phyloP scores from a whole-genome alignment of 495 filamentous ascomycete genomes.

The Apodospora peruviana region DNA sequence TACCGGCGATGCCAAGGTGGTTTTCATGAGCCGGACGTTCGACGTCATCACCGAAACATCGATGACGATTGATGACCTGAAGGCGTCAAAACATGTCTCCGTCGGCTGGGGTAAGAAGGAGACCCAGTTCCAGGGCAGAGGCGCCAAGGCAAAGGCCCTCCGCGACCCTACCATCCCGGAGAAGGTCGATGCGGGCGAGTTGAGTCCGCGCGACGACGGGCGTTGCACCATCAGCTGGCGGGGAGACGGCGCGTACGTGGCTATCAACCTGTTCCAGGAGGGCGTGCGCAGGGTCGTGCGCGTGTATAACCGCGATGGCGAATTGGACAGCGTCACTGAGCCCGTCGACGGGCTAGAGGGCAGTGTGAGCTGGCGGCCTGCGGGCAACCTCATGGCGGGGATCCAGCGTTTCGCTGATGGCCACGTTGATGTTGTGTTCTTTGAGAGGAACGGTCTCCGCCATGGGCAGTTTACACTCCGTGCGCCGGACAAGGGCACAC shows the following conservation, averaged over 20 bases:
- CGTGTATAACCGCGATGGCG: constrained; percentile 84
- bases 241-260: constrained; percentile 88
- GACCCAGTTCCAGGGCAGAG: constrained; percentile 93
- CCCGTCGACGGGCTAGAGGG: constrained; percentile 86
- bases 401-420: constrained; percentile 66
- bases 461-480: constrained; percentile 86
- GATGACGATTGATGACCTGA: constrained; percentile 70
- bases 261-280: constrained; percentile 69
- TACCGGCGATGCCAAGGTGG: constrained; percentile 69
- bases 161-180: constrained; percentile 93
- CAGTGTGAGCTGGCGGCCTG: constrained; percentile 84
- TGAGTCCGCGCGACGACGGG: constrained; percentile 66
- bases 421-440: constrained; percentile 84
- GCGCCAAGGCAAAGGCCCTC: constrained; percentile 84
- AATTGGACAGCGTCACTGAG: constrained; percentile 85
- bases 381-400: constrained; percentile 81
- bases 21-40: constrained; percentile 91
- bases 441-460: constrained; percentile 90
- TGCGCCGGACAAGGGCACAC: constrained; percentile 48
- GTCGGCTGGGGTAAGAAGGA: constrained; percentile 98
- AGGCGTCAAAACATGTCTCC: constrained; percentile 89
- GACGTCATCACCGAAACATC: constrained; percentile 71
- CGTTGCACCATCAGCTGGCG: constrained; percentile 79
- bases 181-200: constrained; percentile 75
- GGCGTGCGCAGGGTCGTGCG: constrained; percentile 69